Conservation (phyloP, 768 basidiomycete genomes). For the Tephrocybe sp. region DNA sequence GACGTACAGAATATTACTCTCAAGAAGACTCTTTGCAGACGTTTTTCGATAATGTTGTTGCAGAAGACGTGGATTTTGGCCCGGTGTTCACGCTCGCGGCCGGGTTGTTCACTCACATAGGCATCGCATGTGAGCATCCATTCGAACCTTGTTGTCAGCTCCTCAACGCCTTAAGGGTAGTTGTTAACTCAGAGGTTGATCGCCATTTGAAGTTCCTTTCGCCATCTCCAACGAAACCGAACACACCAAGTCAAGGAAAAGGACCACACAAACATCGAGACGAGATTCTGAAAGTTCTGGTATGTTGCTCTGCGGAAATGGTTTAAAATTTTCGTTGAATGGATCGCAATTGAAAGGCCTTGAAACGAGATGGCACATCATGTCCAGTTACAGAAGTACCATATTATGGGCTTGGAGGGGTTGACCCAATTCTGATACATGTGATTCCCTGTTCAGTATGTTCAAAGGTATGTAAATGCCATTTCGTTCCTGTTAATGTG, state of each 20-base stretch:
- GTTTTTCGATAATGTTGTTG: conserved; percentile 16
- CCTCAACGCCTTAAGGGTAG: not conserved
- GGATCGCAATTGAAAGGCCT: not conserved
- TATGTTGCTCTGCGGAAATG: not conserved
- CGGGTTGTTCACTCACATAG: conserved; percentile 17
- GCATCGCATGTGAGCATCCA: conserved; percentile 14
- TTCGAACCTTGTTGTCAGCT: not conserved
- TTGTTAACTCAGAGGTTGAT: conserved; percentile 8
- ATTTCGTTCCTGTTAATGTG: no score
- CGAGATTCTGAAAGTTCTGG: conserved; percentile 9
- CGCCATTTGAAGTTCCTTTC: conserved; percentile 4
- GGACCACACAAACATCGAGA: not conserved
- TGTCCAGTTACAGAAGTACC: conserved; percentile 14
- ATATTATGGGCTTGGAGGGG: conserved; percentile 6
- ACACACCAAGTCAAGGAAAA: not conserved
- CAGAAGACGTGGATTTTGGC: conserved; percentile 8
- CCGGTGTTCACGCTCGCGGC: conserved; percentile 16
- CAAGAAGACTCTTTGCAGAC: conserved; percentile 9
- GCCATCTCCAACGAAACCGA: not conserved
- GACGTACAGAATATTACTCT: conserved; percentile 12
- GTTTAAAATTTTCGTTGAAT: not conserved
- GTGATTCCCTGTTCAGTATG: conserved; percentile 14
- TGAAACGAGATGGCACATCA: conserved; percentile 19
- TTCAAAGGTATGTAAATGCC: conserved; percentile 9
- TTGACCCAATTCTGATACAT: conserved; percentile 12